These are phyloP conservation scores for Debaryomycetaceae sp. DNA, from an alignment of 1,139 yeast genomes.

Conservation along the genomic window DNA sequence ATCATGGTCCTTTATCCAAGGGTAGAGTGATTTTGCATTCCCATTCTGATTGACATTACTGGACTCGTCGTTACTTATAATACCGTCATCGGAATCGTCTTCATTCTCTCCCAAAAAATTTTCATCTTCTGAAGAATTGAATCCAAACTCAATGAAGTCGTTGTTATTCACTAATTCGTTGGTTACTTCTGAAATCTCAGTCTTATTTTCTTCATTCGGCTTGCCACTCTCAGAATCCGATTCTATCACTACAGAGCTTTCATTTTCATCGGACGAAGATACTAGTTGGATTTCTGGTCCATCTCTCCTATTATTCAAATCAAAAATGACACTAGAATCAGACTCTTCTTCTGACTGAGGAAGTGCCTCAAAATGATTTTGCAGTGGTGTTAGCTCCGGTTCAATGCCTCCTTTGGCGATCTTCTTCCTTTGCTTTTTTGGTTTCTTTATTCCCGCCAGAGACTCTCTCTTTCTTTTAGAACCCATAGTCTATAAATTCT, in stretches of 20 bases:
- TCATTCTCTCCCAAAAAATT: slow-evolving; percentile 22
- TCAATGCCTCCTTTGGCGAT: slow-evolving; percentile 10
- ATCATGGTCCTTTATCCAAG: slow-evolving; percentile 79
- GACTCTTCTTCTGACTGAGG: slow-evolving; percentile 18
- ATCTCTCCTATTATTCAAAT: slow-evolving; percentile 13
- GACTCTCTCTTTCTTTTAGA: slow-evolving; percentile 21
- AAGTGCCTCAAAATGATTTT: slow-evolving; percentile 20
- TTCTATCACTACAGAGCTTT: slow-evolving; percentile 32
- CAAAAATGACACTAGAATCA: slow-evolving; percentile 19
- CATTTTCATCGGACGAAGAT: slow-evolving; percentile 10
- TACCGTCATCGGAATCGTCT: slow-evolving; percentile 34
- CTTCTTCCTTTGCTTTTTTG: slow-evolving; percentile 18
- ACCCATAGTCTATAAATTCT: slow-evolving; percentile 11
- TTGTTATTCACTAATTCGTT: slow-evolving; percentile 46
- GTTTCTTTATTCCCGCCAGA: slow-evolving; percentile 13
- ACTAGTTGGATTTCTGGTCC: slow-evolving; percentile 14
- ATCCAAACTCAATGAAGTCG: slow-evolving; percentile 62
- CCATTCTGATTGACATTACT: slow-evolving; percentile 18
- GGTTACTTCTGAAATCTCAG: slow-evolving; percentile 10
- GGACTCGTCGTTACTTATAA: slow-evolving; percentile 33
- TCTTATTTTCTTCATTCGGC: slow-evolving; percentile 17
- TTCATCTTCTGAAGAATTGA: slow-evolving; percentile 44
- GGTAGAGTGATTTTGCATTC: slow-evolving; percentile 44
- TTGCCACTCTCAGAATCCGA: slow-evolving; percentile 24
- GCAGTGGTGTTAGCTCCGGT: slow-evolving; percentile 22